A percentile compares a stretch with the other conserved stretches of the same genome.
These are phyloP conservation scores for Solanum gandarillasii DNA, from an alignment of 257 asterid species.

Conservation along the genomic window DNA sequence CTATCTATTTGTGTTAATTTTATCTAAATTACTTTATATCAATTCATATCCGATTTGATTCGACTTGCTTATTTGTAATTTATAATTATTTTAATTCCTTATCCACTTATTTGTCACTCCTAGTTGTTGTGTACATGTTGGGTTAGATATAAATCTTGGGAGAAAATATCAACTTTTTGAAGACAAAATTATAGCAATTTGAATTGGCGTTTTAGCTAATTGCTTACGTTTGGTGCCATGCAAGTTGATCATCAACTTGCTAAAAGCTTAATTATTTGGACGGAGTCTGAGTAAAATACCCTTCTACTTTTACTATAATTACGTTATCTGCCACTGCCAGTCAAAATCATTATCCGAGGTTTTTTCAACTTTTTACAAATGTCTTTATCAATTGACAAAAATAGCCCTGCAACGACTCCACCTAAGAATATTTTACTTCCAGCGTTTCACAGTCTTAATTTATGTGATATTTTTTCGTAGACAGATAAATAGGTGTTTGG, in stretches of 20 bases:
- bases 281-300: not conserved
- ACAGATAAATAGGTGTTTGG: too few relatives aligned
- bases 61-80: fast-evolving
- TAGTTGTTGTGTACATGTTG: not conserved
- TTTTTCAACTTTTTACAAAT: not conserved
- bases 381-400: not conserved
- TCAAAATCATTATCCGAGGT: not conserved
- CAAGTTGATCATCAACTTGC: conserved; percentile 71
- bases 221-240: conserved; percentile 20
- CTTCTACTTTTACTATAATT: not conserved
- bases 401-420: not conserved
- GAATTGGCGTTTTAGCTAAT: not conserved
- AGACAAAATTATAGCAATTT: not conserved
- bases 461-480: not conserved
- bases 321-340: not conserved
- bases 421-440: too few relatives aligned
- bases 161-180: not conserved
- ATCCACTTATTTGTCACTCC: not conserved
- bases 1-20: too few relatives aligned
- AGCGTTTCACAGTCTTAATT: too few relatives aligned
- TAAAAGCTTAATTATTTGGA: not conserved
- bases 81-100: fast-evolving
- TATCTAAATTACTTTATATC: fast-evolving
- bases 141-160: not conserved
- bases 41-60: not conserved